Evolutionary conservation across 306 rosid species (phyloP).

Genomic region (Lathyrus aphaca): DNA sequence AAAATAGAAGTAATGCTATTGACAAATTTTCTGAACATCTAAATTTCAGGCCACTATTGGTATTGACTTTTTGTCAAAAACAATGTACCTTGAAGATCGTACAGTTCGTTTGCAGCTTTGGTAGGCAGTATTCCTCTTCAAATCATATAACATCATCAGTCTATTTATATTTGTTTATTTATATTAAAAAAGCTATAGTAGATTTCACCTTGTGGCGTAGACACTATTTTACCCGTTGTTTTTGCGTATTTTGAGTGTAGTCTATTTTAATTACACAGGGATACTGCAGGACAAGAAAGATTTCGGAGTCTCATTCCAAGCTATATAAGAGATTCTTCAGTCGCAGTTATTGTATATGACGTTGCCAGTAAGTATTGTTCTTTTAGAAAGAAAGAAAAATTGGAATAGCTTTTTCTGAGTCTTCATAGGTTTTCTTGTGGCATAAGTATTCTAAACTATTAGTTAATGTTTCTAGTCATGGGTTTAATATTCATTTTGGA

Average conservation of each 20-base stretch:
- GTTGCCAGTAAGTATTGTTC: slow-evolving; percentile 72
- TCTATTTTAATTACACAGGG: slow-evolving; percentile 60
- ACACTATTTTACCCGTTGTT: background rate
- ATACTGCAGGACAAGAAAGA: slow-evolving; percentile 99
- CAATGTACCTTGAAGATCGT: slow-evolving; percentile 98
- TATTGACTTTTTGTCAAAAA: slow-evolving; percentile 94
- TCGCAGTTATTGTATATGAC: slow-evolving; percentile 88
- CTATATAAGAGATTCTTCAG: slow-evolving; percentile 97
- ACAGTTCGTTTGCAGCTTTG: slow-evolving; percentile 99
- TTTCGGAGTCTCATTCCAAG: slow-evolving; percentile 98
- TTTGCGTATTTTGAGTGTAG: slow-evolving; percentile 26
- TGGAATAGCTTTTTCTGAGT: background rate
- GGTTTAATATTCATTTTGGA: background rate
- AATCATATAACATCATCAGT: background rate
- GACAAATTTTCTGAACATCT: slow-evolving; percentile 24
- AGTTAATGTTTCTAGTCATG: background rate
- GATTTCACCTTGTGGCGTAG: slow-evolving; percentile 2
- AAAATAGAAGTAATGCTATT: slow-evolving; percentile 13
- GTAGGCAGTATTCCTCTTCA: slow-evolving; percentile 50
- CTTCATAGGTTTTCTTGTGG: slow-evolving; percentile 7
- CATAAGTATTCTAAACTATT: slow-evolving; percentile 6
- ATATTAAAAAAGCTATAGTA: background rate
- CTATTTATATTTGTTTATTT: slow-evolving; percentile 9
- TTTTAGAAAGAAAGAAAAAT: background rate
- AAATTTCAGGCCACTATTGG: slow-evolving; percentile 91